Percentiles rank a stretch among this genome's conserved stretches.
Evolutionary conservation across 768 basidiomycete species (phyloP).

Genomic region (Mycena crocata): DNA sequence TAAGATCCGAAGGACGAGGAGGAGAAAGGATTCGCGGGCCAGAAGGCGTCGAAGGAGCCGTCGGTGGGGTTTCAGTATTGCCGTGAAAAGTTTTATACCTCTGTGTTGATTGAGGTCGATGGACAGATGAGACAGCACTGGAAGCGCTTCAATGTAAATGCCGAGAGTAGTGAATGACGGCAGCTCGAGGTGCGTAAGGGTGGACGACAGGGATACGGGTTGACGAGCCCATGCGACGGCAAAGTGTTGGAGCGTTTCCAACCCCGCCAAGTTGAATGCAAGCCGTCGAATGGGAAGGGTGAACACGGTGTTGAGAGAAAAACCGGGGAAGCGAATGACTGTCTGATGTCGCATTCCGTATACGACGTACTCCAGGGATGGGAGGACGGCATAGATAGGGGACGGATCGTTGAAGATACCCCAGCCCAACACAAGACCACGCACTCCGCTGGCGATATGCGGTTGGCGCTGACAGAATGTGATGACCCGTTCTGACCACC

Average conservation of each 20-base stretch:
- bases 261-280: background rate
- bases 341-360: background rate
- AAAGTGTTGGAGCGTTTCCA: background rate
- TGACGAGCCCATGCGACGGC: background rate
- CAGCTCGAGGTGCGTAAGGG: slow-evolving; percentile 7
- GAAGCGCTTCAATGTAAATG: background rate
- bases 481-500: background rate
- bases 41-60: background rate
- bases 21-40: background rate
- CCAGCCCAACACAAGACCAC: slow-evolving; percentile 9
- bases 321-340: background rate
- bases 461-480: background rate
- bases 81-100: background rate
- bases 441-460: slow-evolving; percentile 2
- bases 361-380: slow-evolving; percentile 10
- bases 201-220: background rate
- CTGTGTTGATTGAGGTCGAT: background rate
- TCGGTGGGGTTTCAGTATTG: background rate
- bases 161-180: slow-evolving; percentile 1
- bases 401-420: background rate
- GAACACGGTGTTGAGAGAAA: background rate
- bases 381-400: background rate
- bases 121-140: slow-evolving; percentile 3
- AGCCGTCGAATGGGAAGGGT: slow-evolving; percentile 6
- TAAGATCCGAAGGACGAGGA: background rate